Evolutionary conservation across 1,284 basidiomycete genomes (phyloP), one percentile per base, ranked within the genome.

Genomic region (Ustilago xerochloae): DNA sequence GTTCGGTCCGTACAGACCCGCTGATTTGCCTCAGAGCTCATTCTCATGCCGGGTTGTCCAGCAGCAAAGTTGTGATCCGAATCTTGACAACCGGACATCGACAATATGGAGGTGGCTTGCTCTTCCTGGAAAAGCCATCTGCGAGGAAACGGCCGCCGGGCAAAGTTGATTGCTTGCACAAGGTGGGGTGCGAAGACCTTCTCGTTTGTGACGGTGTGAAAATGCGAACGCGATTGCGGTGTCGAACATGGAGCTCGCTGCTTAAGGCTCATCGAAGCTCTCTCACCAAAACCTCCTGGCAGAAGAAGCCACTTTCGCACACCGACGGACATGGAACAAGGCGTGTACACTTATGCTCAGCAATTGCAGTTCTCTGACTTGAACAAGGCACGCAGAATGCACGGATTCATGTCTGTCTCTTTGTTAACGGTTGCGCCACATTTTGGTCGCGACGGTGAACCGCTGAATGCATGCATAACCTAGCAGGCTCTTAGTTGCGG

Each of bases 371-470:
- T 39, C 38, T 39, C n/a, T n/a, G 38, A 39, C 12, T 16, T 39
- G n/a, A 16, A 6, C n/a, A 39, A 18, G 38, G 38, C 38, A 39
- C n/a, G 38, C 38, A 39, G 38, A 18, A 2, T 39, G 38, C n/a
- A n/a, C 38, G 38, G 38, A 39, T 39, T 18, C 38, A 39, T 39
- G n/a, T 18, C 38, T 5, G 38, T 39, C 38, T 39, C 7, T 18
- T 20, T 5, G 38, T 39, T 20, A 20, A 39, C 12, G 35, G 38
- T 39, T 39, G n/a, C 38, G 38, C 38, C 38, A 39, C 38, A 39
- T 39, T 39, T 39, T 39, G n/a, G n/a, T 39, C 38, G 38, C 38
- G 20, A 39, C 38, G 38, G n/a, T 39, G 38, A 39, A 39, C 38
- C 38, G 38, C 38, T 39, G n/a, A 16, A 39, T 6, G 20, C 6